Conservation (phyloP, 768 basidiomycete species). For the Tulasnella sp. region DNA sequence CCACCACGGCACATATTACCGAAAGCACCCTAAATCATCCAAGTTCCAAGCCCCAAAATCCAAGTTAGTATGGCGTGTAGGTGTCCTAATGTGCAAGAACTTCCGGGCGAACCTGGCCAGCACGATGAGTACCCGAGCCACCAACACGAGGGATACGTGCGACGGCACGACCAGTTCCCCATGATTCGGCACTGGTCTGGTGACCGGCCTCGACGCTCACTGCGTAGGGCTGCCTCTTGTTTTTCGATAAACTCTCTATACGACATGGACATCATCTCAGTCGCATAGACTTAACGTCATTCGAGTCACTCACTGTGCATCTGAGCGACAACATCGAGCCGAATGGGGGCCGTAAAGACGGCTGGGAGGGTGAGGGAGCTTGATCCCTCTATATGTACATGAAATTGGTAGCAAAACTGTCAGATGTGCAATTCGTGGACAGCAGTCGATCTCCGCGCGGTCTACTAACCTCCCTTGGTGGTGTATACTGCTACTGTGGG, state of each 20-base stretch:
- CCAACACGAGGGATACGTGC: conserved; percentile 99
- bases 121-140: conserved; percentile 96
- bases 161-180: conserved; percentile 99
- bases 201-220: conserved; percentile 97
- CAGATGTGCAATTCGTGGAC: no score
- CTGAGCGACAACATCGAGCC: conserved; percentile 95
- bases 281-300: conserved; percentile 3
- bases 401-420: conserved; percentile 20
- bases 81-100: no score
- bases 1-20: conserved; percentile 99
- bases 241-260: conserved; percentile 93
- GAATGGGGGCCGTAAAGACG: conserved; percentile 95
- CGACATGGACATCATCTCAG: conserved; percentile 6
- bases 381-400: conserved; percentile 60
- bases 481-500: conserved; percentile 82
- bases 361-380: conserved; percentile 87
- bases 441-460: not conserved
- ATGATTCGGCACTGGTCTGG: conserved; percentile 97
- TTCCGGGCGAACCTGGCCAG: conserved; percentile 63
- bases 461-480: conserved; percentile 53
- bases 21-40: conserved; percentile 68
- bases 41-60: not conserved
- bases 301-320: conserved; percentile 79
- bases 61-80: not conserved
- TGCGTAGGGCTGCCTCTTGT: conserved; percentile 93